Evolutionary conservation across 2,329 filamentous ascomycete species (phyloP).

Genomic region (Penicillium freii): DNA sequence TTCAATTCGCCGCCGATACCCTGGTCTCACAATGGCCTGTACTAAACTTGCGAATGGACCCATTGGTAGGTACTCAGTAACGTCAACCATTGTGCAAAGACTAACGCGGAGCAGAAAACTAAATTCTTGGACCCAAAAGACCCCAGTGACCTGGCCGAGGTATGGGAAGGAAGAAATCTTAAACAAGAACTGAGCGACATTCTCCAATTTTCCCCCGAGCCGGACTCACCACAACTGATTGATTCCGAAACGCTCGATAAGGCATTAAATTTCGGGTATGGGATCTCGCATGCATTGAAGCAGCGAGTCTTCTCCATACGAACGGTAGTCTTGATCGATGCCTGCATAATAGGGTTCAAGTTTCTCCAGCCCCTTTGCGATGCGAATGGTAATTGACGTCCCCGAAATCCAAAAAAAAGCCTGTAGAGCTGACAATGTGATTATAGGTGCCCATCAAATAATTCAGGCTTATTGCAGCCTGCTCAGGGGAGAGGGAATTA

Average conservation of each 20-base stretch:
- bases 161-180: conserved; percentile 3
- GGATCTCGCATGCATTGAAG: background rate
- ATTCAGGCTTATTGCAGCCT: conserved; percentile 6
- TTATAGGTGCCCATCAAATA: conserved; percentile 6
- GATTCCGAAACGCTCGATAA: background rate
- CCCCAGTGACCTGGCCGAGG: conserved; percentile 1
- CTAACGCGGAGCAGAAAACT: conserved; percentile 1
- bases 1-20: conserved; percentile 11
- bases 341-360: conserved; percentile 9
- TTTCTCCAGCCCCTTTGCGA: conserved; percentile 10
- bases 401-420: no score
- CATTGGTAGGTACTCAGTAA: background rate
- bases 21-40: conserved; percentile 10
- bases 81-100: background rate
- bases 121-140: conserved; percentile 9
- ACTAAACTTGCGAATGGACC: conserved; percentile 6
- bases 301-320: conserved; percentile 9
- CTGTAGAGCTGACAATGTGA: background rate
- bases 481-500: background rate
- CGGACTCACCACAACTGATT: background rate
- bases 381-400: background rate
- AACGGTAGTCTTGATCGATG: conserved; percentile 6
- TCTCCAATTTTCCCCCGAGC: background rate
- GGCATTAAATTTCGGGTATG: conserved; percentile 4
- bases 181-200: conserved; percentile 3